A percentile compares a stretch with the other conserved stretches of the same genome.
Conservation (phyloP, 345 rosid species). For the Euclidium syriacum region DNA sequence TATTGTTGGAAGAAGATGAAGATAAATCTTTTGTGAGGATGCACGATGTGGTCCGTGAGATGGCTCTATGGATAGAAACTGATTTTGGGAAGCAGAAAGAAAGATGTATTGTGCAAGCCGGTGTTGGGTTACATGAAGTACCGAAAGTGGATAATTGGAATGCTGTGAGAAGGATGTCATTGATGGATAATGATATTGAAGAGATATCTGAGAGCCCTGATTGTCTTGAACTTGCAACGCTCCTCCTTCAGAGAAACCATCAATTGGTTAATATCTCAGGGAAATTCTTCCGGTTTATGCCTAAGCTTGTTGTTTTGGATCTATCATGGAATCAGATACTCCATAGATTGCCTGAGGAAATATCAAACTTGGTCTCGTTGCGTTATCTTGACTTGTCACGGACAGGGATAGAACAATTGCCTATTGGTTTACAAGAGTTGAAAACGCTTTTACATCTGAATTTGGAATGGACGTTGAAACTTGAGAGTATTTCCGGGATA, state of each 20-base stretch:
- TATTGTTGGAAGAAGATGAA: conserved; percentile 15
- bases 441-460: neutral
- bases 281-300: conserved; percentile 21
- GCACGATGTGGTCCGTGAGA: conserved; percentile 42
- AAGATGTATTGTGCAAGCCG: no score
- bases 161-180: no score
- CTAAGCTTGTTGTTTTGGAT: no score
- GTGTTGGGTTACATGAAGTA: no score
- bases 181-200: conserved; percentile 14
- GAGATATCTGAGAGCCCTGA: conserved; percentile 7
- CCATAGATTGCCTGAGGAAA: conserved; percentile 19
- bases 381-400: neutral
- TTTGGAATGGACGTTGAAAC: neutral
- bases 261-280: neutral
- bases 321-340: neutral
- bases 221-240: conserved; percentile 26
- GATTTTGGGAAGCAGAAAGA: conserved; percentile 1
- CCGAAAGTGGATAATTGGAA: no score
- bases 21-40: conserved; percentile 5
- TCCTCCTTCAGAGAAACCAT: conserved; percentile 12
- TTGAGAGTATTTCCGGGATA: neutral
- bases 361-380: neutral
- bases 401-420: neutral
- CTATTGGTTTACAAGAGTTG: no score
- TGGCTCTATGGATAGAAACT: conserved; percentile 34